phyloP scores from a whole-genome alignment of 148 eudicot species.

The Amaranthus palmeri region DNA sequence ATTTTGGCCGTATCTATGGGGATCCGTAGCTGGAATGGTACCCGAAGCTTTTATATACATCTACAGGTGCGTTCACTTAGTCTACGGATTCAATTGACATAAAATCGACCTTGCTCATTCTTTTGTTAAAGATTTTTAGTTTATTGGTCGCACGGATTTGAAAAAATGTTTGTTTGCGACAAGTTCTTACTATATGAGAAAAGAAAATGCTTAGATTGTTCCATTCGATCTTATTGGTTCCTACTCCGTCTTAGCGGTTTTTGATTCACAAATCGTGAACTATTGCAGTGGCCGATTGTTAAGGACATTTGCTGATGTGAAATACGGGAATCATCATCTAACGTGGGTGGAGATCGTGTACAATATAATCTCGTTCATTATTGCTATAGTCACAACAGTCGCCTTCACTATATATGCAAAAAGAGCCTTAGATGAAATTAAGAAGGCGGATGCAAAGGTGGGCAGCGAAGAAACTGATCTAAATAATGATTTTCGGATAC shows the following conservation, averaged over 20 bases:
- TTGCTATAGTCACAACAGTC: conserved; percentile 52
- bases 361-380: conserved; percentile 69
- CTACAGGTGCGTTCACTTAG: conserved; percentile 52
- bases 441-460: conserved; percentile 37
- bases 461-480: conserved; percentile 25
- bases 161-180: too few species aligned
- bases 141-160: too few species aligned
- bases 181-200: too few species aligned
- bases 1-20: conserved; percentile 91
- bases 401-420: conserved; percentile 76
- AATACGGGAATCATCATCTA: conserved; percentile 71
- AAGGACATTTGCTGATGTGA: conserved; percentile 83
- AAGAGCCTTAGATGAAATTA: conserved; percentile 63
- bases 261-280: neutral
- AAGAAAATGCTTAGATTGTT: too few species aligned
- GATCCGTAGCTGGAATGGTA: conserved; percentile 89
- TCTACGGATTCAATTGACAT: neutral
- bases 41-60: conserved; percentile 92
- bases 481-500: conserved; percentile 29
- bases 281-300: conserved; percentile 78
- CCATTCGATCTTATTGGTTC: too few species aligned
- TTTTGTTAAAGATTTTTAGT: neutral
- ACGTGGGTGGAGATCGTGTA: conserved; percentile 79
- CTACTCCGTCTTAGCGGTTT: neutral
- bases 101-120: neutral